These are phyloP conservation scores for Pichia ethanolica DNA, from an alignment of 805 yeast genomes.

Conservation along the genomic window DNA sequence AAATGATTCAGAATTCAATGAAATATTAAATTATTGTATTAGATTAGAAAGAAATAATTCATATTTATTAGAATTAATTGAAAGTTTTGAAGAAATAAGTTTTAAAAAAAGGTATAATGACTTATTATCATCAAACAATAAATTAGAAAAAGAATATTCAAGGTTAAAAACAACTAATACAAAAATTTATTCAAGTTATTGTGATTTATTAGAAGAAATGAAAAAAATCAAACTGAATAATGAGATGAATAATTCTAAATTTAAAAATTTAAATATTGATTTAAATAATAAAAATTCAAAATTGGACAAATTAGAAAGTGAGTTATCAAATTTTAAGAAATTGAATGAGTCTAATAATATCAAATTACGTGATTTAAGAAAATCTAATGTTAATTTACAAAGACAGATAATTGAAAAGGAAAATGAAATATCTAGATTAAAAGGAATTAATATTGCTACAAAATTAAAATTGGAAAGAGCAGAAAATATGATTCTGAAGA, in stretches of 20 bases:
- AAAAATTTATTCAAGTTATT: slow-evolving; percentile 22
- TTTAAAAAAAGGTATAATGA: slow-evolving; percentile 13
- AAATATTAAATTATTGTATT: slow-evolving; percentile 10
- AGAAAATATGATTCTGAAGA: not conserved
- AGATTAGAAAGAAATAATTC: slow-evolving; percentile 16
- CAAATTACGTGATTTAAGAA: slow-evolving; percentile 1
- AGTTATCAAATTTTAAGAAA: not conserved
- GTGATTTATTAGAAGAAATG: slow-evolving; percentile 15
- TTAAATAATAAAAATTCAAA: not conserved
- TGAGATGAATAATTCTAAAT: not conserved
- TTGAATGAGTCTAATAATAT: not conserved
- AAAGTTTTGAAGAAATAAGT: slow-evolving; percentile 16
- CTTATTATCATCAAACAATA: slow-evolving; percentile 1
- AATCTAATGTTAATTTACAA: not conserved
- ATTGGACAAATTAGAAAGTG: not conserved
- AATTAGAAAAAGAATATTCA: slow-evolving; percentile 13
- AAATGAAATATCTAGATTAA: slow-evolving; percentile 2
- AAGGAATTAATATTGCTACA: slow-evolving; percentile 1
- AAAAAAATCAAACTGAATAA: not conserved
- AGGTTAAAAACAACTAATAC: slow-evolving; percentile 17
- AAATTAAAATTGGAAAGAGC: slow-evolving; percentile 7
- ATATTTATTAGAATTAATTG: slow-evolving; percentile 11
- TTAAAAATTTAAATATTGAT: not conserved
- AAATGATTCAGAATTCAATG: not conserved
- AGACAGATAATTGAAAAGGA: slow-evolving; percentile 1